Conservation (phyloP, 2,329 filamentous ascomycete genomes). For the Epichloe glyceriae region DNA sequence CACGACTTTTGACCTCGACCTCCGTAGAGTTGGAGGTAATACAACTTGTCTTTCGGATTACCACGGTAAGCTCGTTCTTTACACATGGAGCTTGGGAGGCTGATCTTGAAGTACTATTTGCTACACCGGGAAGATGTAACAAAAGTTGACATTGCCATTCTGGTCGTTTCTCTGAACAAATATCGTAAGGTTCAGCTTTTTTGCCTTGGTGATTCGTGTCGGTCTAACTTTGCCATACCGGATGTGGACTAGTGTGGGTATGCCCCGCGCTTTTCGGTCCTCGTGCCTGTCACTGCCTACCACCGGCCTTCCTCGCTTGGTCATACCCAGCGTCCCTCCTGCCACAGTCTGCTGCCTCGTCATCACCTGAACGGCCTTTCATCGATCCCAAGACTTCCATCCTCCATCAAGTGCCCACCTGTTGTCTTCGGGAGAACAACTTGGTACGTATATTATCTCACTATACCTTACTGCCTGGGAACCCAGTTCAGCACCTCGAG, state of each 20-base stretch:
- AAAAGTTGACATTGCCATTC: too few relatives aligned
- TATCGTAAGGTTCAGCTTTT: not conserved
- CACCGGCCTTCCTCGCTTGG: conserved; percentile 6
- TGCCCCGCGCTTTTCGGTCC: conserved; percentile 2
- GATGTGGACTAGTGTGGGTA: not conserved
- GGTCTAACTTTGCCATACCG: not conserved
- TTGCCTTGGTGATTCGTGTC: not conserved
- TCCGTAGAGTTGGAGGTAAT: too few relatives aligned
- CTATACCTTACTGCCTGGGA: not conserved
- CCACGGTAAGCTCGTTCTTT: too few relatives aligned
- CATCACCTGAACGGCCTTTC: conserved; percentile 13
- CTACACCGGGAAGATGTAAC: too few relatives aligned
- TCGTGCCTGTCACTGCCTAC: conserved; percentile 10
- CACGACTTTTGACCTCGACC: too few relatives aligned
- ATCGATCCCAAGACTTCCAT: conserved; percentile 4
- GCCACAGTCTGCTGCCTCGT: conserved; percentile 10
- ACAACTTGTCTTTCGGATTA: too few relatives aligned
- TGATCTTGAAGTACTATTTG: too few relatives aligned
- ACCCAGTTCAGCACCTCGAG: not conserved
- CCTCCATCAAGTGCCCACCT: not conserved
- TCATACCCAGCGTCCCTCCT: conserved; percentile 7
- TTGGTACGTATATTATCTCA: not conserved
- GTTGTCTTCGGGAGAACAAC: not conserved
- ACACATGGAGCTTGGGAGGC: too few relatives aligned
- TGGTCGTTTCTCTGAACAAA: too few relatives aligned